These are phyloP conservation scores for Lentinus brumalis DNA, from an alignment of 768 basidiomycete genomes.

Conservation along the genomic window DNA sequence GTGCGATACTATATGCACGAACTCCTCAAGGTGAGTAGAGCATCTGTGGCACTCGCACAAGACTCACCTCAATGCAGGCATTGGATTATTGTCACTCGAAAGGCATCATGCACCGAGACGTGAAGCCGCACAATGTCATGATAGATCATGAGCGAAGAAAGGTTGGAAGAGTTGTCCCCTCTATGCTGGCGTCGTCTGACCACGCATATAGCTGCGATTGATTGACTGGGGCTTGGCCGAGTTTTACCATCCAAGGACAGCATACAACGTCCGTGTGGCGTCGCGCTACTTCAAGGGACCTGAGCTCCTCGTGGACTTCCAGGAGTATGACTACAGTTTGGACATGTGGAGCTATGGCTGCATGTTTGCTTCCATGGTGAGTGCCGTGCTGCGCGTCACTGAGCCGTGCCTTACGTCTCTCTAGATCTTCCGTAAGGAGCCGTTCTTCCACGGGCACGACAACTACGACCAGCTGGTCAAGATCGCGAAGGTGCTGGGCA, in stretches of 20 bases:
- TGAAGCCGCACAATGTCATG: slow-evolving; percentile 99
- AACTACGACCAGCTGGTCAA: slow-evolving; percentile 99
- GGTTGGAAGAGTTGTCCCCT: slow-evolving; percentile 41
- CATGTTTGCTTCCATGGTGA: slow-evolving; percentile 98
- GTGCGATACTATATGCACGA: slow-evolving; percentile 97
- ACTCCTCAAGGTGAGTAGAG: slow-evolving; percentile 75
- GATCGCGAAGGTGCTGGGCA: slow-evolving; percentile 96
- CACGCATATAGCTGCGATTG: slow-evolving; percentile 68
- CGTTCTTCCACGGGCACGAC: slow-evolving; percentile 99
- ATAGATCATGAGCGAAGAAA: slow-evolving; percentile 97
- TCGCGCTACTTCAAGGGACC: slow-evolving; percentile 98
- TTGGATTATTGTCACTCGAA: slow-evolving; percentile 98
- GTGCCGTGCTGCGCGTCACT: slow-evolving; percentile 20
- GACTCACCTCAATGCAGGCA: slow-evolving; percentile 50
- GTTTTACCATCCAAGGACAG: slow-evolving; percentile 97
- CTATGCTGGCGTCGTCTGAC: not conserved
- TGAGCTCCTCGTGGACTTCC: slow-evolving; percentile 95
- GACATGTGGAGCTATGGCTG: slow-evolving; percentile 99
- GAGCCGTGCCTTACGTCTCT: not conserved
- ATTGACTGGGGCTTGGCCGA: slow-evolving; percentile 99
- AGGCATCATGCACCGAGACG: slow-evolving; percentile 98
- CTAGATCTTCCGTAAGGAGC: slow-evolving; percentile 98
- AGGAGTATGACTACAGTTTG: slow-evolving; percentile 96
- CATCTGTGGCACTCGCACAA: not conserved
- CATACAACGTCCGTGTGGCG: slow-evolving; percentile 97